Percentiles rank a stretch among this genome's conserved stretches.
phyloP scores from a whole-genome alignment of 1,284 basidiomycete species.

The Leccinum insolens region DNA sequence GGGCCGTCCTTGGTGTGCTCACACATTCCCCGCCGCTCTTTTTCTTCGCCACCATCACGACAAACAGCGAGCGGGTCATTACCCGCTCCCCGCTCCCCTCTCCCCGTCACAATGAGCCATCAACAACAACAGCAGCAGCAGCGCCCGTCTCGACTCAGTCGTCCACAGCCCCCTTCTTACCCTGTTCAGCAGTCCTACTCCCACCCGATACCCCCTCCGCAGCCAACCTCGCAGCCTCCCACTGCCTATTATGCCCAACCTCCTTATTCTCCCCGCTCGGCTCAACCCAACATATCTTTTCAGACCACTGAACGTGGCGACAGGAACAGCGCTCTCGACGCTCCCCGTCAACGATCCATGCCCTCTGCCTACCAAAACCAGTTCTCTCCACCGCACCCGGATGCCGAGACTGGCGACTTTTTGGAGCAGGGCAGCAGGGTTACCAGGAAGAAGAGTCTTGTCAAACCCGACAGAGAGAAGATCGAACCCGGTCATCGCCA shows the following conservation, averaged over 20 bases:
- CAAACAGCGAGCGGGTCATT: conserved; percentile 8
- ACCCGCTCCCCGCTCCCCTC: not conserved
- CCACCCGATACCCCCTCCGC: conserved; percentile 25
- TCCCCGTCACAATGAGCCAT: conserved; percentile 42
- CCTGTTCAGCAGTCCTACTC: conserved; percentile 31
- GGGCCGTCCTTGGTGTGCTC: not conserved
- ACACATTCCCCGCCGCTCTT: conserved; percentile 23
- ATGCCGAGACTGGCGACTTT: conserved; percentile 53
- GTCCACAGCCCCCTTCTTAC: conserved; percentile 39
- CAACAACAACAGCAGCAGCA: conserved; percentile 42
- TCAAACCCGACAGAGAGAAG: conserved; percentile 94
- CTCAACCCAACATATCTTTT: conserved; percentile 61
- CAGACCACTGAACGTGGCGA: conserved; percentile 69
- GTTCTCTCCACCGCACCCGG: conserved; percentile 45
- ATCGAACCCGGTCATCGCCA: conserved; percentile 94
- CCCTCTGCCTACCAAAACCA: conserved; percentile 61
- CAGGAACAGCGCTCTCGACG: conserved; percentile 56
- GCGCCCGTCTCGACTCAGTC: conserved; percentile 46
- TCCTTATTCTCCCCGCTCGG: conserved; percentile 23
- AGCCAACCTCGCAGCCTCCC: conserved; percentile 18
- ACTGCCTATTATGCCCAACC: conserved; percentile 35
- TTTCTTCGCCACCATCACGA: conserved; percentile 6
- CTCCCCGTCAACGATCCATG: conserved; percentile 48
- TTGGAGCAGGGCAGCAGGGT: conserved; percentile 45
- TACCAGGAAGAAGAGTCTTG: conserved; percentile 89